Evolutionary conservation across 257 asterid species (phyloP), one percentile per base, ranked within the genome.

Genomic region (Salvia splendens): DNA sequence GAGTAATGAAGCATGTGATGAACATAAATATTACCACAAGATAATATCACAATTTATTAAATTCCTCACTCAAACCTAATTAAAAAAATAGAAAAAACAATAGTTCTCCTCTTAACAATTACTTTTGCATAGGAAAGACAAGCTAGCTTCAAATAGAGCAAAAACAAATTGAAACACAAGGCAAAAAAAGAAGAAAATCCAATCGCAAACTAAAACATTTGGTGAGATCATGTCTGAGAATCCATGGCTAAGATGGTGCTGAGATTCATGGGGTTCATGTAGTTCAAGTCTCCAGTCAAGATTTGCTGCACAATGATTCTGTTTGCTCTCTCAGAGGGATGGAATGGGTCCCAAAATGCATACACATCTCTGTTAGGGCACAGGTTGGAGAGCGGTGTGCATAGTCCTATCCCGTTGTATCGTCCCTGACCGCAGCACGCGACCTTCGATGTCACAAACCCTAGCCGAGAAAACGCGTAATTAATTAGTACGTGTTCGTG

Each of bases 371-470:
- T 81, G 73, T 87, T 81, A 2, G 91, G 79, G 41, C 95, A 87
- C 53, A 87, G 52, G 70, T 81, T 87, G 1, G 95, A 87, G 4
- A 72, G 42, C 0, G 64, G 56, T 7, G 85, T 87, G 62, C 95
- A 87, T 0, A 83, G 68, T 1, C 91, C 95, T 3, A 85, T 30
- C 12, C 95, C 95, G 4, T 87, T 87, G 33, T 71, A 75, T 0
- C 87, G 89, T 0, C 95, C 95, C 66, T 87, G 91, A 28, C 95
- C 91, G 15, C 95, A 87, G 36, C 95, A 87, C 36, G 95, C 95
- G 8, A 76, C 77, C 74, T 79, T 83, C 20, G 91, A 73, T 0
- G 87, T 82, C n/a, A 75, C 73, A 61, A 87, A 87, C 24, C 95
- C 89, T 86, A 80, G 42, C 49, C 17, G 51, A 30, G 51, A 32